A percentile compares a stretch with the other conserved stretches of the same genome.
Conservation (phyloP, 345 rosid species). For the Hirschfeldia incana region DNA sequence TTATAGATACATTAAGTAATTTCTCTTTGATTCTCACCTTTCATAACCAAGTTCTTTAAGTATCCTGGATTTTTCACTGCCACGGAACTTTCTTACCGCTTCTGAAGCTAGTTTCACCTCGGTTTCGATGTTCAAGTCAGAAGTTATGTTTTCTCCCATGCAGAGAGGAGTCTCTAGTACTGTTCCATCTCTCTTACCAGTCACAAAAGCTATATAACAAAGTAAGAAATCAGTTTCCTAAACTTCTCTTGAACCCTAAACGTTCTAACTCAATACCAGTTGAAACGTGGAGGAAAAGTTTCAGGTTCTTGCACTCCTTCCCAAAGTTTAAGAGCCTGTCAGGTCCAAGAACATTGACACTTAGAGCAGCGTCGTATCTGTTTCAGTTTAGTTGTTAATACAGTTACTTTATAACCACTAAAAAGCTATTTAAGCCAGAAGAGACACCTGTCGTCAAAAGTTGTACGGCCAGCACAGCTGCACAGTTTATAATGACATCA, state of each 20-base stretch:
- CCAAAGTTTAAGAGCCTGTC: slow-evolving; percentile 44
- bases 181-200: slow-evolving; percentile 54
- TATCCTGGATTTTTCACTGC: slow-evolving; percentile 21
- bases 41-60: slow-evolving; percentile 22
- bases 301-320: slow-evolving; percentile 44
- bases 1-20: neutral
- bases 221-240: neutral
- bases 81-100: slow-evolving; percentile 12
- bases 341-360: slow-evolving; percentile 54
- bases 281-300: slow-evolving; percentile 55
- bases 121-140: slow-evolving; percentile 36
- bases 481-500: slow-evolving; percentile 63
- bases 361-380: slow-evolving; percentile 52
- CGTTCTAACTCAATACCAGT: slow-evolving; percentile 46
- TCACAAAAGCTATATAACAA: slow-evolving; percentile 53
- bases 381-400: slow-evolving; percentile 9
- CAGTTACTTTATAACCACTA: neutral
- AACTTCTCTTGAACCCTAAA: neutral
- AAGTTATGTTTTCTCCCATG: slow-evolving; percentile 23
- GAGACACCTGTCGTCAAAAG: slow-evolving; percentile 44
- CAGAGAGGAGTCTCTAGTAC: slow-evolving; percentile 34
- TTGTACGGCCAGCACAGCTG: slow-evolving; percentile 68
- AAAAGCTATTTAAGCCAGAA: too few relatives aligned
- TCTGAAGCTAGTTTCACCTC: slow-evolving; percentile 45
- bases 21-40: neutral